phyloP scores from a whole-genome alignment of 306 rosid genomes.

The Pterocarpus macrocarpus region DNA sequence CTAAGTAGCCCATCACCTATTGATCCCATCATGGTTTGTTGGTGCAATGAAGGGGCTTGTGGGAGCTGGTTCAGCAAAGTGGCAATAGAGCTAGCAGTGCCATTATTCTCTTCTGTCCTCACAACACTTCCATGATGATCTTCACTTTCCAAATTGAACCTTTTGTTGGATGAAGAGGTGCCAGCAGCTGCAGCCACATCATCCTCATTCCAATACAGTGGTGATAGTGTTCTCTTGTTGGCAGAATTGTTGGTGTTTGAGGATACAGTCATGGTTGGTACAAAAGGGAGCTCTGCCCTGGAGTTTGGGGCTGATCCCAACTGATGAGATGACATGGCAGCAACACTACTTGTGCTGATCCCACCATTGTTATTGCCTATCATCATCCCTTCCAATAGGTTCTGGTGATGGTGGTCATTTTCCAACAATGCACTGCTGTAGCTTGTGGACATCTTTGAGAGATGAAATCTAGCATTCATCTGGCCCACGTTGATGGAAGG shows the following conservation, averaged over 20 bases:
- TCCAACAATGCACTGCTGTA: slow-evolving; percentile 56
- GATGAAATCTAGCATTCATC: slow-evolving; percentile 58
- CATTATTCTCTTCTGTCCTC: slow-evolving; percentile 55
- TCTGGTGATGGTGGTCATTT: slow-evolving; percentile 54
- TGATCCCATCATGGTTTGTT: slow-evolving; percentile 68
- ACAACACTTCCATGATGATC: slow-evolving; percentile 39
- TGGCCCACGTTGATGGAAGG: slow-evolving; percentile 54
- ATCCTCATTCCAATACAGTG: slow-evolving; percentile 68
- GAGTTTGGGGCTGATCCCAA: slow-evolving; percentile 43
- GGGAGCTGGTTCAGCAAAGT: slow-evolving; percentile 81
- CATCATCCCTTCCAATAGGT: slow-evolving; percentile 61
- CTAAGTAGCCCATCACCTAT: slow-evolving; percentile 59
- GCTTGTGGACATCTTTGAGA: slow-evolving; percentile 58
- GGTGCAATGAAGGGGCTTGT: slow-evolving; percentile 71
- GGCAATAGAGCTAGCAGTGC: slow-evolving; percentile 57
- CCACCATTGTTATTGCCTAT: slow-evolving; percentile 21
- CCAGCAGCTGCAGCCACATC: slow-evolving; percentile 42
- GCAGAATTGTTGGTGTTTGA: slow-evolving; percentile 46
- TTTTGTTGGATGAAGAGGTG: slow-evolving; percentile 55
- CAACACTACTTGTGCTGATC: slow-evolving; percentile 21
- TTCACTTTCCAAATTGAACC: slow-evolving; percentile 60
- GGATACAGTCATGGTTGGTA: slow-evolving; percentile 44
- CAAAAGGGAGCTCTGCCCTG: slow-evolving; percentile 49
- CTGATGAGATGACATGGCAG: neutral
- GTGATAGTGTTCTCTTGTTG: slow-evolving; percentile 62